Evolutionary conservation across 495 filamentous ascomycete species (phyloP), one percentile per base, ranked within the genome.

Genomic region (Diplogelasinospora grovesii): DNA sequence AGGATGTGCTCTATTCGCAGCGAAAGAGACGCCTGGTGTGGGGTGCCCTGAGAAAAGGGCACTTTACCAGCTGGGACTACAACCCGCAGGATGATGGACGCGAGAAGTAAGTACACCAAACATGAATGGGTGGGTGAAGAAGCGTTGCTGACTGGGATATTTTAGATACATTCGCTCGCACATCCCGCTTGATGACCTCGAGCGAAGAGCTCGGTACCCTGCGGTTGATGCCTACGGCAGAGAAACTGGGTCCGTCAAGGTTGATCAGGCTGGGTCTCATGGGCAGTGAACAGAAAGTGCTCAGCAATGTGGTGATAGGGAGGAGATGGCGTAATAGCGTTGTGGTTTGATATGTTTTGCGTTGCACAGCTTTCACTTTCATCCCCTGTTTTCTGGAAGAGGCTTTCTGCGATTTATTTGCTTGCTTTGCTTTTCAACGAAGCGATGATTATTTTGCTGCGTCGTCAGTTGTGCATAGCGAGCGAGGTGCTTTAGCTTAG

Each of bases 1-100:
- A 71, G 25, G 71, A 83, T 20, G 86, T 89, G 0, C 52, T 89
- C 16, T 48, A 61, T 11, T 83, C 79, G 26, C 87, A 95, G 66
- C 75, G 86, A 8, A 75, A 75, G 29, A 70, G 87, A 8, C 69
- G 78, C 20, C 57, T 92, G 5, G 82, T 85, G 20, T 89, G 85
- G 77, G 72, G 69, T 14, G 85, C 87, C 4, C 61, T 94, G 45
- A 79, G 75, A 47, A 65, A 77, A 61, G 87, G 87, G 24, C 65
- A 64, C 21, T 85, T 79, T 22, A 71, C 72, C 0, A 68, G 72
- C 45, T 95, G 87, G 87, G 87, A 95, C 53, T 83, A 78, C 54
- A 74, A 88, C 60, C 85, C 85, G 0, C 64, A 63, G 8, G 77
- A 84, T 45, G 83, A 89, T 59, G 79, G 83, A 7, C 69, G 75